Evolutionary conservation across 495 filamentous ascomycete genomes (phyloP).

Genomic region (Talaromyces thailandensis): DNA sequence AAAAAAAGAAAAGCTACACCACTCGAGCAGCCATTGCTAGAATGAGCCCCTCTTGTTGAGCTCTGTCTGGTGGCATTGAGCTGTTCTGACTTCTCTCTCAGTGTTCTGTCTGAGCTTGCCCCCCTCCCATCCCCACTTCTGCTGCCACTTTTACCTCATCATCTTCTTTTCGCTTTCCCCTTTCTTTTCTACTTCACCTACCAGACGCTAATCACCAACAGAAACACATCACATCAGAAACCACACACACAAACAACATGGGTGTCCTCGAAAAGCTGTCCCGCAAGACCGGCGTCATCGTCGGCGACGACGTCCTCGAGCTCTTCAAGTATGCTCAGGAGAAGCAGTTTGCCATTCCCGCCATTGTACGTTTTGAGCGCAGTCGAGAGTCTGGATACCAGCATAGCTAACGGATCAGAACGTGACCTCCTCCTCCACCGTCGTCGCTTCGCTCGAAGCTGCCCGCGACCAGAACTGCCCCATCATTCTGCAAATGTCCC

Average conservation of each 20-base stretch:
- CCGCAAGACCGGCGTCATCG: conserved; percentile 78
- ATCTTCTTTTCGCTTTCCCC: conserved; percentile 8
- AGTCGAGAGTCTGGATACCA: neutral
- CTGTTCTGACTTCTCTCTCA: neutral
- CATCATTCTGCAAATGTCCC: conserved; percentile 83
- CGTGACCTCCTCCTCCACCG: conserved; percentile 87
- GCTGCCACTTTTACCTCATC: conserved; percentile 5
- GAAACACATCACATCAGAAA: neutral
- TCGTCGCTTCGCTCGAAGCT: conserved; percentile 82
- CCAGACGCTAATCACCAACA: neutral
- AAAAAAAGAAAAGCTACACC: neutral
- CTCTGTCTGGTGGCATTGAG: neutral
- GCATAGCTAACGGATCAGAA: conserved; percentile 35
- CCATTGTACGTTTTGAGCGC: conserved; percentile 52
- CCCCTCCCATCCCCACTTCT: conserved; percentile 9
- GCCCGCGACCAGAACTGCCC: conserved; percentile 81
- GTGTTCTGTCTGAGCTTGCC: conserved; percentile 8
- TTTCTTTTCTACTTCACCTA: conserved; percentile 9
- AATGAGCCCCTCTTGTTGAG: neutral
- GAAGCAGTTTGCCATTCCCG: conserved; percentile 81
- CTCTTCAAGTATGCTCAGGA: conserved; percentile 84
- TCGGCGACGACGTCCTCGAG: conserved; percentile 69
- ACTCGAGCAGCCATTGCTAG: neutral
- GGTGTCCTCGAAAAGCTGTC: conserved; percentile 57
- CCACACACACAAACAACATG: conserved; percentile 31